phyloP scores from a whole-genome alignment of 2,329 filamentous ascomycete species.

The Botrytis medusae region DNA sequence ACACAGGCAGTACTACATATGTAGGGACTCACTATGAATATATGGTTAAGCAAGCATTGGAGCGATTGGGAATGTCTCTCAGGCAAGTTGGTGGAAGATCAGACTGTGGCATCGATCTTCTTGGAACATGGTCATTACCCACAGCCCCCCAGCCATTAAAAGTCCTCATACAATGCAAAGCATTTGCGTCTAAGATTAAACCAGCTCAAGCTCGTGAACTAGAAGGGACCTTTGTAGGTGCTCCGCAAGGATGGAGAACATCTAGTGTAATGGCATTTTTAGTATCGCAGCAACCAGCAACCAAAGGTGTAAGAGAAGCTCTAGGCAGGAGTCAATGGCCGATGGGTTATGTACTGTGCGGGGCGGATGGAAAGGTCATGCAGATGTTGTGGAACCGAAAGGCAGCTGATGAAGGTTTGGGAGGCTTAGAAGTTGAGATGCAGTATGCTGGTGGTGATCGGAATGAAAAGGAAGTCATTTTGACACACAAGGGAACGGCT shows the following conservation, averaged over 20 bases:
- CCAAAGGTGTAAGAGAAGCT: conserved; percentile 74
- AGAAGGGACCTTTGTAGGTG: conserved; percentile 73
- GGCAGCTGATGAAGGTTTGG: conserved; percentile 62
- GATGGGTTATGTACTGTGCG: conserved; percentile 68
- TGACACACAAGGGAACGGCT: conserved; percentile 52
- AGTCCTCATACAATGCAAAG: conserved; percentile 69
- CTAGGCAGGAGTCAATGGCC: conserved; percentile 66
- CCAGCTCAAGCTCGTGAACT: conserved; percentile 70
- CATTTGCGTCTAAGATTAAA: conserved; percentile 48
- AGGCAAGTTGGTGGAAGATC: conserved; percentile 63
- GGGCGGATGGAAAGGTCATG: conserved; percentile 54
- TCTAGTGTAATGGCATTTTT: conserved; percentile 66
- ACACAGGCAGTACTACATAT: conserved; percentile 58
- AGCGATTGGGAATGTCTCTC: conserved; percentile 62
- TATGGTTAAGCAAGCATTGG: conserved; percentile 56
- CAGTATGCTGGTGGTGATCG: conserved; percentile 42
- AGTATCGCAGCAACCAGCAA: conserved; percentile 67
- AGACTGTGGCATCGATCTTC: conserved; percentile 72
- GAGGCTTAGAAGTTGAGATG: conserved; percentile 55
- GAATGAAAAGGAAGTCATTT: conserved; percentile 45
- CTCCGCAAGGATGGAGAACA: conserved; percentile 69
- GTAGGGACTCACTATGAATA: conserved; percentile 79
- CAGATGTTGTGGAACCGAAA: conserved; percentile 73
- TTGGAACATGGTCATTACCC: conserved; percentile 68
- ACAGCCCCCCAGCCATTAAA: conserved; percentile 44